Percentiles rank a stretch among this genome's conserved stretches.
Evolutionary conservation across 257 asterid genomes (phyloP).

Genomic region (Lycium barbarum): DNA sequence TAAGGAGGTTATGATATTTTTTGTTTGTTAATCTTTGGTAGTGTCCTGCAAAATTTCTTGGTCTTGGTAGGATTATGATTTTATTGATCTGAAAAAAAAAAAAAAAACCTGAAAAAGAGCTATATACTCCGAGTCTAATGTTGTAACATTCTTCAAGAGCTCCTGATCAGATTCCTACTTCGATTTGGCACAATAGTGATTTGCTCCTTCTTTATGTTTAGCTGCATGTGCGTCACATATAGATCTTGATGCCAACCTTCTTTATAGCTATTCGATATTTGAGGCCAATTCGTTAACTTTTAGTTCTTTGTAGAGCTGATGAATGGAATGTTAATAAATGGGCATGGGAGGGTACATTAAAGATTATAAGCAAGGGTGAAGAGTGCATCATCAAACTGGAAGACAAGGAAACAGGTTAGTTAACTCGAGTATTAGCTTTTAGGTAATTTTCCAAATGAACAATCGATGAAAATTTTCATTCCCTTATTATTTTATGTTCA

Average conservation of each 20-base stretch:
- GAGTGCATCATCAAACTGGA: slow-evolving; percentile 91
- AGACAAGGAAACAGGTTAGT: slow-evolving; percentile 85
- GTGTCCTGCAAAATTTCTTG: neutral
- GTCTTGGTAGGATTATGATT: neutral
- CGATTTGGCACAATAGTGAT: neutral
- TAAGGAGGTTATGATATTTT: neutral
- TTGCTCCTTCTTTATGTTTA: neutral
- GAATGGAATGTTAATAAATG: slow-evolving; percentile 99
- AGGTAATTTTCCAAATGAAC: neutral
- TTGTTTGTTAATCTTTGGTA: slow-evolving; percentile 3
- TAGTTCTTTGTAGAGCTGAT: slow-evolving; percentile 76
- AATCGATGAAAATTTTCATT: neutral
- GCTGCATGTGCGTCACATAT: neutral
- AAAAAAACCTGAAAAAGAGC: neutral
- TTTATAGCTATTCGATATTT: neutral
- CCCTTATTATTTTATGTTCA: neutral
- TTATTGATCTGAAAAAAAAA: neutral
- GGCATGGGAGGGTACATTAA: slow-evolving; percentile 97
- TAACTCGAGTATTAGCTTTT: slow-evolving; percentile 12
- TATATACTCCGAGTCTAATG: neutral
- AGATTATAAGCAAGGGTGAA: slow-evolving; percentile 86
- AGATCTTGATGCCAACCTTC: neutral
- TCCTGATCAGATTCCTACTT: neutral
- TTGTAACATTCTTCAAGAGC: neutral
- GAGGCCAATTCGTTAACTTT: slow-evolving; percentile 9